Evolutionary conservation across 106 monocot genomes (phyloP), one percentile per base, ranked within the genome.

Genomic region (Alisma plantagoaquatica): DNA sequence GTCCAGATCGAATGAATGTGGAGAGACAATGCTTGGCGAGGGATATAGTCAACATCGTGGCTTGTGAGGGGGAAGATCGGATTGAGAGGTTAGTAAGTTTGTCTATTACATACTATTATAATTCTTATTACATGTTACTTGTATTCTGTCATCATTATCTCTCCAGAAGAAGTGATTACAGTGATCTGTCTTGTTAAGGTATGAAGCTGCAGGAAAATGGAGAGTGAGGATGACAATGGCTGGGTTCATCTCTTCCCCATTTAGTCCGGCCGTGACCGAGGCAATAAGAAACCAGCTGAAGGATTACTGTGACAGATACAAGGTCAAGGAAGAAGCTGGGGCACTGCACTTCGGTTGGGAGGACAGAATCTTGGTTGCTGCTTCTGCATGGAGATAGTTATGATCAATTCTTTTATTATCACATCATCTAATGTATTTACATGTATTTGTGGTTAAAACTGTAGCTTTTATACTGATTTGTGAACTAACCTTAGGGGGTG

Each of bases 341-440:
- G 88, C 88, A 0, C 43, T 84, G 78, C 71, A 88, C 18, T 73
- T 96, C 27, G 94, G 94, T 1, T 96, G 94, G 94, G 88, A 71
- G 72, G 70, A 74, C 18, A 83, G 94, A 61, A 77, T 64, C 51
- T 33, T 96, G 73, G 84, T 96, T 21, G 83, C 94, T 10, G 88
- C 94, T n/a, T 96, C 94, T 14, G 94, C 94, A 11, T 96, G 94
- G 94, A 38, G n/a, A n/a, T n/a, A n/a, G n/a, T n/a, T n/a, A n/a
- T n/a, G n/a, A n/a, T n/a, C n/a, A n/a, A n/a, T n/a, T n/a, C n/a
- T n/a, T n/a, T n/a, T n/a, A n/a, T n/a, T n/a, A n/a, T n/a, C n/a
- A n/a, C n/a, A n/a, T n/a, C n/a, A n/a, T n/a, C 73, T n/a, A n/a
- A n/a, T n/a, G n/a, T n/a, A n/a, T n/a, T n/a, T n/a, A n/a, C n/a